phyloP scores from a whole-genome alignment of 202 grass and related monocot species.

The Dendrocalamus latiflorus region DNA sequence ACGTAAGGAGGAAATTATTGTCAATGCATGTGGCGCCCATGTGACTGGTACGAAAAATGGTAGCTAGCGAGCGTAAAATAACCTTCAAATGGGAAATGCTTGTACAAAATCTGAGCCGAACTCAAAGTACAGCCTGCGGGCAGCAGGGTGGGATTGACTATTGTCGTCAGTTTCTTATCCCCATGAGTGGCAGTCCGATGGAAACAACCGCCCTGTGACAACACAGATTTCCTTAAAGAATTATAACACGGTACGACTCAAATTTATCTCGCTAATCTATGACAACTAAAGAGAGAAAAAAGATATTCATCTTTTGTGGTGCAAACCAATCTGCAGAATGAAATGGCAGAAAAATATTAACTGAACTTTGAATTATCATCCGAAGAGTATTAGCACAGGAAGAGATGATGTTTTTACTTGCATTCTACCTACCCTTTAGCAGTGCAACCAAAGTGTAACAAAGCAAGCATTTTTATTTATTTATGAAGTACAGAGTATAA shows the following conservation, averaged over 20 bases:
- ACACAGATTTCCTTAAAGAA: not conserved
- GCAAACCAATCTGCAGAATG: too few relatives aligned
- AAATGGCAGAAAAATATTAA: too few relatives aligned
- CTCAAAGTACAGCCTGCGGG: not conserved
- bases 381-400: too few relatives aligned
- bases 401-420: too few relatives aligned
- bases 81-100: not conserved
- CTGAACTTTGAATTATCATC: too few relatives aligned
- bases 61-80: not conserved
- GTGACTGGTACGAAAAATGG: not conserved
- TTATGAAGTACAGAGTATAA: too few relatives aligned
- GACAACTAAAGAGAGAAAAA: not conserved
- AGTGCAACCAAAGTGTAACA: not conserved
- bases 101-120: not conserved
- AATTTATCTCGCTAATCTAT: not conserved
- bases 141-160: not conserved
- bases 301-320: too few relatives aligned
- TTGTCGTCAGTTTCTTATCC: not conserved
- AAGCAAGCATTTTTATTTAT: too few relatives aligned
- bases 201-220: not conserved
- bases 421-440: too few relatives aligned
- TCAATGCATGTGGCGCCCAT: not conserved
- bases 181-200: not conserved
- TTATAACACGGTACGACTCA: not conserved
- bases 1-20: not conserved